Conservation (phyloP, 441 rosid genomes). For the Erodium moschatum region DNA sequence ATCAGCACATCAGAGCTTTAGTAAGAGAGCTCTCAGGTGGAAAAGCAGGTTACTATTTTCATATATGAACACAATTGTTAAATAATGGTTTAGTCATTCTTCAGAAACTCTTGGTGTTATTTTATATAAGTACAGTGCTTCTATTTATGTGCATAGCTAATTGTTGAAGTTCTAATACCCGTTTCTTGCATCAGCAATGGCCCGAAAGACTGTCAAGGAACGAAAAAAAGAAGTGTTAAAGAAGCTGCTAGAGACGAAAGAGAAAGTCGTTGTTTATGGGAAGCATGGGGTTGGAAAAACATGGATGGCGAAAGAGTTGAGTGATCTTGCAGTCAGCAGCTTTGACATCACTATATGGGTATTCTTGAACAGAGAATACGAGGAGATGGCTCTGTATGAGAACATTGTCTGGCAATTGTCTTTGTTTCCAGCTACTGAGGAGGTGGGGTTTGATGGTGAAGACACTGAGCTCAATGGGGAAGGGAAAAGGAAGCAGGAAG, state of each 20-base stretch:
- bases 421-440: slow-evolving; percentile 25
- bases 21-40: too few species aligned
- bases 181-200: slow-evolving; percentile 13
- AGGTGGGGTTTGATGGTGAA: slow-evolving; percentile 29
- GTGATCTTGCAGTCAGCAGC: background rate
- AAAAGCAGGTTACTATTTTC: too few species aligned
- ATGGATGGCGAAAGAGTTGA: slow-evolving; percentile 33
- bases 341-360: slow-evolving; percentile 33
- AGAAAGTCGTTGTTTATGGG: slow-evolving; percentile 28
- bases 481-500: background rate
- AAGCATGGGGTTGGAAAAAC: slow-evolving; percentile 47
- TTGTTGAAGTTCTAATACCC: background rate
- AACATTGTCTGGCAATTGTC: slow-evolving; percentile 38
- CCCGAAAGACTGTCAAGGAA: background rate
- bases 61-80: too few species aligned
- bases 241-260: background rate
- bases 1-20: too few species aligned
- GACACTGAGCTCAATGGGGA: slow-evolving; percentile 20
- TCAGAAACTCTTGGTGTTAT: too few species aligned
- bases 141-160: background rate
- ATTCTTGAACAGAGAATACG: slow-evolving; percentile 23
- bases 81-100: too few species aligned
- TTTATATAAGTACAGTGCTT: background rate
- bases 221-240: background rate
- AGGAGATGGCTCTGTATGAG: slow-evolving; percentile 21